Evolutionary conservation across 2,329 filamentous ascomycete species (phyloP).

Genomic region (Fusarium illudens): DNA sequence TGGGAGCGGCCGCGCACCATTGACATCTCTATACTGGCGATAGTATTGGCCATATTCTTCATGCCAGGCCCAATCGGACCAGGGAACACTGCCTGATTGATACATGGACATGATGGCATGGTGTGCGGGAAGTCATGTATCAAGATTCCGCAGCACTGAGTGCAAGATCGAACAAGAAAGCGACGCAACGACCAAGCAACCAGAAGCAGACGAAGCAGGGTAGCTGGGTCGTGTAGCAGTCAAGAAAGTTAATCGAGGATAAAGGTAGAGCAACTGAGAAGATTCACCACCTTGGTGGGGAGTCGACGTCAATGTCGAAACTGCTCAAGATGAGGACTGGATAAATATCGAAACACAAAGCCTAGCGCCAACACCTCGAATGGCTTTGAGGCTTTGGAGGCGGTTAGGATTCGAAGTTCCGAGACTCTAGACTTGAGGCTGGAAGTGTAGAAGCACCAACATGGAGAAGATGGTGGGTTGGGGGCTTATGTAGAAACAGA

Average conservation of each 20-base stretch:
- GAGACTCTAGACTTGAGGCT: conserved; percentile 12
- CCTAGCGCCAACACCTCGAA: background rate
- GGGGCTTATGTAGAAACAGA: conserved; percentile 41
- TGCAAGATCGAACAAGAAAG: background rate
- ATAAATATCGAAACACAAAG: background rate
- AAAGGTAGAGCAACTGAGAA: background rate
- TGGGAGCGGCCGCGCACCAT: conserved; percentile 38
- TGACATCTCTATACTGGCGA: conserved; percentile 39
- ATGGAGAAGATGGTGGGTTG: conserved; percentile 32
- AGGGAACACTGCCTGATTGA: conserved; percentile 32
- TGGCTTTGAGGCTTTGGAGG: conserved; percentile 16
- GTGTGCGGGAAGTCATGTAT: conserved; percentile 31
- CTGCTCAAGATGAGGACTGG: background rate
- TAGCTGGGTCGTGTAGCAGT: background rate
- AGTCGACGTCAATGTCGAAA: background rate
- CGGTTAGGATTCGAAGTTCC: conserved; percentile 13
- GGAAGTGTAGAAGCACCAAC: conserved; percentile 19
- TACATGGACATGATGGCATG: conserved; percentile 44
- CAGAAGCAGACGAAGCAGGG: background rate
- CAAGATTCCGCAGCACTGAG: conserved; percentile 11
- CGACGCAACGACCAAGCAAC: background rate
- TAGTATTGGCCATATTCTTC: conserved; percentile 40
- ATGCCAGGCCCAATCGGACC: conserved; percentile 45
- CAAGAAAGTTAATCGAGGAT: background rate
- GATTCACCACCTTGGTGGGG: background rate